phyloP scores from a whole-genome alignment of 176 grass and related monocot genomes.

The Cenchrus purpureus region DNA sequence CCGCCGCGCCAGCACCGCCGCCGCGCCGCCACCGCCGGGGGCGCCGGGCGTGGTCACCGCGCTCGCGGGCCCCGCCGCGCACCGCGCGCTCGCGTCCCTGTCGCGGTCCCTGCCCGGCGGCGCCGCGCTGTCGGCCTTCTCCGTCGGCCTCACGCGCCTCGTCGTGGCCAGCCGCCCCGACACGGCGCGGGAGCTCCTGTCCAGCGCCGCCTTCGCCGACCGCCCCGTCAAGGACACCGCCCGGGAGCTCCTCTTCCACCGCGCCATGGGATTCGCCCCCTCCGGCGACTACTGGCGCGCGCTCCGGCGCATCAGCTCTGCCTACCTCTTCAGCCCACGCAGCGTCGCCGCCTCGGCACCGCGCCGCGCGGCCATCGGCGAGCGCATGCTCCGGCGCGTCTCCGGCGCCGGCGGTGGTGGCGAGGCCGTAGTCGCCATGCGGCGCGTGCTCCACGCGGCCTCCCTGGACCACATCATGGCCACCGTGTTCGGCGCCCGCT shows the following conservation, averaged over 20 bases:
- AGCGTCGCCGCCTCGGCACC: conserved; percentile 37
- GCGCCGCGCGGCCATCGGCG: conserved; percentile 48
- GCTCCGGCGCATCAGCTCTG: conserved; percentile 56
- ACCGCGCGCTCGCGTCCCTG: conserved; percentile 49
- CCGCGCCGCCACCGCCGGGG: conserved; percentile 34
- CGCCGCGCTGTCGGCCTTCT: conserved; percentile 65
- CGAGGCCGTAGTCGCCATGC: conserved; percentile 22
- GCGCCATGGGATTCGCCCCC: conserved; percentile 84
- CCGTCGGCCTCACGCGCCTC: conserved; percentile 76
- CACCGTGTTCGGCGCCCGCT: conserved; percentile 57
- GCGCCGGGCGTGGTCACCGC: conserved; percentile 41
- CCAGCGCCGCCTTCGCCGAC: conserved; percentile 69
- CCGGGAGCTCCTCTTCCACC: conserved; percentile 76
- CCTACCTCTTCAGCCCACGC: conserved; percentile 64
- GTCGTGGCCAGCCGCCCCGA: conserved; percentile 68
- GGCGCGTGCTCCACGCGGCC: conserved; percentile 49
- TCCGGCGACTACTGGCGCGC: conserved; percentile 77
- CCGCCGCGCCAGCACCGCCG: background rate
- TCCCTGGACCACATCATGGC: conserved; percentile 71
- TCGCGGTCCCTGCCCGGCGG: conserved; percentile 15
- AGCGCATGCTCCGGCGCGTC: conserved; percentile 37
- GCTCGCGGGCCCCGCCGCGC: conserved; percentile 46
- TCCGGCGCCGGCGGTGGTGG: background rate
- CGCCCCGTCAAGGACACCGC: conserved; percentile 80
- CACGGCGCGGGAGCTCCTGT: conserved; percentile 77